Evolutionary conservation across 2,329 filamentous ascomycete species (phyloP).

Genomic region (Microsporum canis): DNA sequence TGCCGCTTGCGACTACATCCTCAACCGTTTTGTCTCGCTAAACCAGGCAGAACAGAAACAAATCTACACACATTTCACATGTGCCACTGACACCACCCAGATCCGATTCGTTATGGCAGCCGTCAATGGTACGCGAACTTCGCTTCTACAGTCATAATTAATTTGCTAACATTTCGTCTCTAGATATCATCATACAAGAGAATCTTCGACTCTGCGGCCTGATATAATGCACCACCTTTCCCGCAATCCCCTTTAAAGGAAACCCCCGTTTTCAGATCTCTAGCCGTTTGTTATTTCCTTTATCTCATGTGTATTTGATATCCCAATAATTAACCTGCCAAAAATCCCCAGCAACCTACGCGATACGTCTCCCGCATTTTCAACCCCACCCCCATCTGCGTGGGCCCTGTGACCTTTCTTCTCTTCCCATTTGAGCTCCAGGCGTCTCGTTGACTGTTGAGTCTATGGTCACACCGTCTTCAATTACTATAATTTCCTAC

Average conservation of each 20-base stretch:
- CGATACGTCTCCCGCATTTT: background rate
- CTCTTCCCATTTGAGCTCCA: background rate
- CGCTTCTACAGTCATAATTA: background rate
- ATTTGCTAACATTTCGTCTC: constrained; percentile 22
- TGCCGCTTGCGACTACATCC: constrained; percentile 93
- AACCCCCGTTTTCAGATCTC: constrained; percentile 23
- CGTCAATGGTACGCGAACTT: constrained; percentile 70
- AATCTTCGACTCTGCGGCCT: constrained; percentile 94
- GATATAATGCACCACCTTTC: constrained; percentile 53
- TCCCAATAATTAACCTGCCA: background rate
- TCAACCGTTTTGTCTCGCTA: constrained; percentile 94
- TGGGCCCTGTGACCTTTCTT: background rate
- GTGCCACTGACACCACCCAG: constrained; percentile 95
- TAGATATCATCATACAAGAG: constrained; percentile 99
- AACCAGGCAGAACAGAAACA: constrained; percentile 99
- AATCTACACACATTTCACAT: constrained; percentile 99
- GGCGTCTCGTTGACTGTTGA: background rate
- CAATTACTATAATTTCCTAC: constrained; percentile 3
- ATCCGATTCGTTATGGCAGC: constrained; percentile 99
- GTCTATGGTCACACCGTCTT: background rate
- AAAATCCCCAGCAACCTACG: constrained; percentile 1
- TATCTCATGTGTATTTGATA: constrained; percentile 8
- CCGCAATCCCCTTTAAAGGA: background rate
- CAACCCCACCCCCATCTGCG: background rate
- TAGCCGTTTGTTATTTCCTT: constrained; percentile 17